Conservation (phyloP, 805 yeast species). For the Saturnispora besseyi region DNA sequence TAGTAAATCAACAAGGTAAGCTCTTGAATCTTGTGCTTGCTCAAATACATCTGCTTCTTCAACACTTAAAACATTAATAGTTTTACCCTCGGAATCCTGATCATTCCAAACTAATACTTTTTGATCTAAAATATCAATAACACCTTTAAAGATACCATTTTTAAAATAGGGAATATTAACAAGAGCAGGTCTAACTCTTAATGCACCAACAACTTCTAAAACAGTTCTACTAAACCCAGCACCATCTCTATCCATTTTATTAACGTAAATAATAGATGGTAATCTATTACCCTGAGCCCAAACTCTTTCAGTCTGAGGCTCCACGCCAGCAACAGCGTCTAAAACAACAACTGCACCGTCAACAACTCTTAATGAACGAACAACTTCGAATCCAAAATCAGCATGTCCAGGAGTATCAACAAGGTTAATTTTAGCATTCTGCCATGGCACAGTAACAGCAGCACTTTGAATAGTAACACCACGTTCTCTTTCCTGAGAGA, state of each 20-base stretch:
- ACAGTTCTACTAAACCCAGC: constrained; percentile 92
- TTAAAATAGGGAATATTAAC: constrained; percentile 71
- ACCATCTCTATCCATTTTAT: constrained; percentile 95
- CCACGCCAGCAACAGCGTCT: constrained; percentile 97
- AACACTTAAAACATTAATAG: constrained; percentile 40
- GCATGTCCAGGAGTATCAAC: constrained; percentile 99
- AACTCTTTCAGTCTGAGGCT: constrained; percentile 95
- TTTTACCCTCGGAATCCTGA: constrained; percentile 34
- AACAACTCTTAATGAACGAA: constrained; percentile 75
- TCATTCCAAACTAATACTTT: constrained; percentile 46
- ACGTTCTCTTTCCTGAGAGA: constrained; percentile 82
- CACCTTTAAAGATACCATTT: constrained; percentile 49
- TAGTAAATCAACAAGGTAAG: constrained; percentile 72
- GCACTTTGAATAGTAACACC: constrained; percentile 97
- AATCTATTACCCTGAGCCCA: constrained; percentile 79
- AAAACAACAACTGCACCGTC: constrained; percentile 92
- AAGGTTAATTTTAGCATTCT: constrained; percentile 59
- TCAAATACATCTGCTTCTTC: constrained; percentile 31
- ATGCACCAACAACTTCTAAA: constrained; percentile 66
- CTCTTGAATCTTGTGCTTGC: constrained; percentile 50
- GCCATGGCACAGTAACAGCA: constrained; percentile 87
- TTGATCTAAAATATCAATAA: constrained; percentile 63
- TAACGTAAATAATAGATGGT: constrained; percentile 74
- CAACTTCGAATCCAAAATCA: constrained; percentile 93
- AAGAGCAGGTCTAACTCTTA: constrained; percentile 65